phyloP scores from a whole-genome alignment of 345 rosid genomes.

The Pugionium dolabratum region DNA sequence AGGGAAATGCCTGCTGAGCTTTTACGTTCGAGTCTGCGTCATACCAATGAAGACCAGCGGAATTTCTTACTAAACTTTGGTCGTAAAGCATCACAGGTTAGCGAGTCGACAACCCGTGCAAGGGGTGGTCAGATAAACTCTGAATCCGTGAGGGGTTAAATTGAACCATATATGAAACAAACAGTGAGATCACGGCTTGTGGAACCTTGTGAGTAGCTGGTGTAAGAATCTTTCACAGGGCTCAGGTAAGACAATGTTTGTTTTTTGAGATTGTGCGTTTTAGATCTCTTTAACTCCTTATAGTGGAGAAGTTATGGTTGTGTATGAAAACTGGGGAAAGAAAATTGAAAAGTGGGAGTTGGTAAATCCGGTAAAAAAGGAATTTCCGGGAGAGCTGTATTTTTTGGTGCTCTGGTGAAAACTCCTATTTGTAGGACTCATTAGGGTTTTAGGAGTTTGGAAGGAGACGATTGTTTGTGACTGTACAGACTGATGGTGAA shows the following conservation, averaged over 20 bases:
- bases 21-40: conserved; percentile 88
- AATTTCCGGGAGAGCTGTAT: conserved; percentile 54
- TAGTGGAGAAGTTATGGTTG: too few species aligned
- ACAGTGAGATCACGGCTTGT: conserved; percentile 9
- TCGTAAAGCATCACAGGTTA: conserved; percentile 49
- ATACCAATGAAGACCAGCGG: conserved; percentile 76
- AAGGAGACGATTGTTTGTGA: conserved; percentile 34
- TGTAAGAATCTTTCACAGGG: conserved; percentile 3
- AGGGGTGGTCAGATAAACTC: conserved; percentile 57
- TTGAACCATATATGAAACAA: conserved; percentile 30
- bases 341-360: conserved; percentile 47
- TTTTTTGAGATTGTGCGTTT: conserved; percentile 27
- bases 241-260: conserved; percentile 25
- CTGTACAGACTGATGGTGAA: conserved; percentile 36
- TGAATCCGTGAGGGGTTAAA: conserved; percentile 64
- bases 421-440: too few species aligned
- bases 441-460: conserved; percentile 39
- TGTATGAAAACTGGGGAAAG: too few species aligned
- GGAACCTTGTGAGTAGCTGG: neutral
- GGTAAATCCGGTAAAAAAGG: conserved; percentile 22
- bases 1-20: conserved; percentile 97
- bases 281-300: neutral
- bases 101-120: conserved; percentile 42
- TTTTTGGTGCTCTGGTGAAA: conserved; percentile 62
- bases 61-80: conserved; percentile 72